phyloP scores from a whole-genome alignment of 2,329 filamentous ascomycete species.

The Clarireedia sp. region DNA sequence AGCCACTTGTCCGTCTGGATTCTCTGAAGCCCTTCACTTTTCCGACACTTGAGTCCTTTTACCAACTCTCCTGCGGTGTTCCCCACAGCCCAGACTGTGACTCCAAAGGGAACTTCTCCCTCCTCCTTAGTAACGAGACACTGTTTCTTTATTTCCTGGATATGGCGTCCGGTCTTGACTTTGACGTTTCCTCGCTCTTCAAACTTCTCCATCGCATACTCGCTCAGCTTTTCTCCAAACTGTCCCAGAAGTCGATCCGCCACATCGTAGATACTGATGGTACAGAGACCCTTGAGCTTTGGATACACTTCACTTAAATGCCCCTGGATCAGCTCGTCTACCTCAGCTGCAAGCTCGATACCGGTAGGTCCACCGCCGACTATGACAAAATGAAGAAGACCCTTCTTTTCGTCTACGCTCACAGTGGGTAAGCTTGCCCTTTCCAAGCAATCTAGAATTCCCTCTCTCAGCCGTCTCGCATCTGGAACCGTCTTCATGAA shows the following conservation, averaged over 20 bases:
- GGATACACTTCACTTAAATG: conserved; percentile 35
- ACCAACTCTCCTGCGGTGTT: conserved; percentile 19
- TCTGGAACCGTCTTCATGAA: conserved; percentile 26
- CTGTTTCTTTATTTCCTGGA: conserved; percentile 15
- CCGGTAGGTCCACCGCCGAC: conserved; percentile 65
- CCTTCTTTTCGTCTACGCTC: conserved; percentile 43
- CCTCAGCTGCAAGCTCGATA: conserved; percentile 33
- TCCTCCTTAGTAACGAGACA: conserved; percentile 14
- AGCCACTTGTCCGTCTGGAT: conserved; percentile 17
- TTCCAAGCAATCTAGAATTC: conserved; percentile 42
- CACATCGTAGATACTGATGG: conserved; percentile 38
- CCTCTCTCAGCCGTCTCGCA: conserved; percentile 19
- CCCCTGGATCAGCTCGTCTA: conserved; percentile 35
- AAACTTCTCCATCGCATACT: conserved; percentile 35
- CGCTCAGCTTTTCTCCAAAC: conserved; percentile 34
- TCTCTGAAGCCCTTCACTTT: conserved; percentile 16
- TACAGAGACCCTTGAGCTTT: conserved; percentile 32
- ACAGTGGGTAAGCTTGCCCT: conserved; percentile 56
- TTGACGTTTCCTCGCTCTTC: conserved; percentile 30
- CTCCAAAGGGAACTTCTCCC: conserved; percentile 10
- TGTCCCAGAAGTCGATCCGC: conserved; percentile 34
- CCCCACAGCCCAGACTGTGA: conserved; percentile 18
- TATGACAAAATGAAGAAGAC: conserved; percentile 63
- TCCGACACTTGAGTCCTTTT: conserved; percentile 20
- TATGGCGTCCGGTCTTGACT: conserved; percentile 29